These are phyloP conservation scores for Leavenworthia alabamica DNA, from an alignment of 345 rosid species.

Conservation along the genomic window DNA sequence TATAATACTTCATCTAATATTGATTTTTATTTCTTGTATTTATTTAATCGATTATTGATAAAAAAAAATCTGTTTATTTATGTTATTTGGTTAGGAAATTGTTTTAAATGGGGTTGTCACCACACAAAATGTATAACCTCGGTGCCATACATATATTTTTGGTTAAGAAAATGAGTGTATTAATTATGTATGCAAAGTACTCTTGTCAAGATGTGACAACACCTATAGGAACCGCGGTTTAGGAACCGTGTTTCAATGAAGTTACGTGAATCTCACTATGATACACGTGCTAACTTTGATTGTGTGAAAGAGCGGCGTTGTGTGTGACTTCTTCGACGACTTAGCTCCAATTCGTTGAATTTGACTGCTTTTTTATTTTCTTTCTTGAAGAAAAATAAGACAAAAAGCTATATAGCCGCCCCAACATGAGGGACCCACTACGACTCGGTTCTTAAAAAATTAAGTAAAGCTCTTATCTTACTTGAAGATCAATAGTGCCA, in stretches of 20 bases:
- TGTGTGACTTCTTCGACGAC: too few species aligned
- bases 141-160: background rate
- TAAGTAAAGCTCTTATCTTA: too few species aligned
- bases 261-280: background rate
- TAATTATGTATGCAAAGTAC: background rate
- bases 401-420: slow-evolving; percentile 20
- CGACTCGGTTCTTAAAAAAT: too few species aligned
- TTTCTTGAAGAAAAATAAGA: background rate
- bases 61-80: too few species aligned
- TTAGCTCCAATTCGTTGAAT: slow-evolving; percentile 14
- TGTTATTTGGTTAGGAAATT: background rate
- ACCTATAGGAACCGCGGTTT: background rate
- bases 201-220: background rate
- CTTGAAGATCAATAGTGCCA: slow-evolving; percentile 11
- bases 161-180: background rate
- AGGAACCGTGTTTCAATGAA: background rate
- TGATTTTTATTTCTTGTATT: too few species aligned
- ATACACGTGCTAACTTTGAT: slow-evolving; percentile 17
- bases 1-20: too few species aligned
- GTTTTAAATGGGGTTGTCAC: background rate
- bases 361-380: slow-evolving; percentile 18
- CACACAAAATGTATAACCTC: background rate
- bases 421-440: slow-evolving; percentile 13
- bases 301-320: slow-evolving; percentile 23
- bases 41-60: too few species aligned